Base-by-base conservation (phyloP, 495 filamentous ascomycete genomes). In the Neohortaea acidophila region DNA sequence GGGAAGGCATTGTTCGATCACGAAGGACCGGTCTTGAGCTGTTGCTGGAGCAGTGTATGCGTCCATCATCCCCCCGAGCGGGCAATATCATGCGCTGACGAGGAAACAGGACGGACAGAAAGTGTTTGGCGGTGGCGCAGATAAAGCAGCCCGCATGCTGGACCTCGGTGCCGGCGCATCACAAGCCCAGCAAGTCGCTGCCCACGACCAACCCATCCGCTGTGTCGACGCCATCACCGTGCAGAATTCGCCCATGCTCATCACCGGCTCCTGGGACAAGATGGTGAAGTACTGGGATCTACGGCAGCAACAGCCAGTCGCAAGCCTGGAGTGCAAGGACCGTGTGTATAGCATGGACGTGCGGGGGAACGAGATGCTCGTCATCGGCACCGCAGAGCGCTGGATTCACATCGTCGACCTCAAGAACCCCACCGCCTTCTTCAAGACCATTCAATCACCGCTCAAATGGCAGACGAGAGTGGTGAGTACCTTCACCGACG, bases 241-340 rank as follows among this genome's bases (percentile, higher is more conserved):
- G 39, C 69, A 62, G 35, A 63, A 56, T 37, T 64, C 61, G 47
- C 60, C 63, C 29, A 75, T 89, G 55, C 66, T 94, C 21, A 75
- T 86, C 18, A 89, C 87, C 1, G 87, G 87, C 24, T 85, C 80
- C 2, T 96, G 87, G 87, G 87, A 96, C 62, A 91, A 89, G 65
- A 89, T 76, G 1, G 63, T 96, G 58, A 93, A 89, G 57, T 92
- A 87, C 62, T 96, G 87, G 87, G 87, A 96, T 56, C 57, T 93
- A 33, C 76, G 84, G 13, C 65, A 70, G 44, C 58, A 63, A 24
- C 65, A 57, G 10, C 71, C 83, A 9, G 72, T 79, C 33, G 80
- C 68, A 4, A 62, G 62, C 6, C 47, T 94, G 2, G 59, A 70
- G 15, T 77, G 76, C 44, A 76, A 78, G 43, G 84, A 94, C 48